Percentiles rank a stretch among this genome's conserved stretches.
phyloP scores from a whole-genome alignment of 495 filamentous ascomycete species.

The Penicillium paradoxum region DNA sequence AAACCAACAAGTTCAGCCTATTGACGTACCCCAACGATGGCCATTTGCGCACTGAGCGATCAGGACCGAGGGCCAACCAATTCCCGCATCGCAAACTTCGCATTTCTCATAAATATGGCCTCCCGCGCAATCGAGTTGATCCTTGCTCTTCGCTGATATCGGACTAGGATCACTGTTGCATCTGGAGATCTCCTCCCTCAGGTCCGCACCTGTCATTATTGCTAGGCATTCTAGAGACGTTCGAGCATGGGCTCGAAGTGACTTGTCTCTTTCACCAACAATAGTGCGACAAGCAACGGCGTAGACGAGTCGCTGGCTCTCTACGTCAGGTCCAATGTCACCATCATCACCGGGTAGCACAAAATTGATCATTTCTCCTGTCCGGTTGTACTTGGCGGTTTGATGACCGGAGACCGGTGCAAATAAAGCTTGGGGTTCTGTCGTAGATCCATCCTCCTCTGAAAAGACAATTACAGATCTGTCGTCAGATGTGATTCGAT shows the following conservation, averaged over 20 bases:
- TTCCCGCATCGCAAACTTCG: conserved; percentile 41
- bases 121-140: conserved; percentile 21
- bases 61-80: conserved; percentile 32
- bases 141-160: conserved; percentile 23
- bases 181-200: conserved; percentile 32
- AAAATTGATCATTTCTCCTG: conserved; percentile 25
- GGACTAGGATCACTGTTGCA: conserved; percentile 11
- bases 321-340: conserved; percentile 5
- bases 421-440: conserved; percentile 10
- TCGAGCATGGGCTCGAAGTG: conserved; percentile 25
- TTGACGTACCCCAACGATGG: conserved; percentile 44
- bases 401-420: conserved; percentile 1
- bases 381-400: conserved; percentile 10
- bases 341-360: conserved; percentile 22
- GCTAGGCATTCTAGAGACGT: conserved; percentile 28
- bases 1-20: background rate
- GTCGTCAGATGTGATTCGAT: conserved; percentile 39
- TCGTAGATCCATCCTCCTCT: conserved; percentile 1
- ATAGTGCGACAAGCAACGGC: conserved; percentile 38
- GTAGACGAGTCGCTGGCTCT: conserved; percentile 33
- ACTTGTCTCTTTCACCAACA: conserved; percentile 21
- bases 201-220: conserved; percentile 21
- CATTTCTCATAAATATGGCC: conserved; percentile 40
- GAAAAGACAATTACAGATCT: conserved; percentile 34
- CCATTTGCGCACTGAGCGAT: conserved; percentile 44